Evolutionary conservation across 768 basidiomycete genomes (phyloP), one percentile per base, ranked within the genome.

Genomic region (Dioszegia crocea): DNA sequence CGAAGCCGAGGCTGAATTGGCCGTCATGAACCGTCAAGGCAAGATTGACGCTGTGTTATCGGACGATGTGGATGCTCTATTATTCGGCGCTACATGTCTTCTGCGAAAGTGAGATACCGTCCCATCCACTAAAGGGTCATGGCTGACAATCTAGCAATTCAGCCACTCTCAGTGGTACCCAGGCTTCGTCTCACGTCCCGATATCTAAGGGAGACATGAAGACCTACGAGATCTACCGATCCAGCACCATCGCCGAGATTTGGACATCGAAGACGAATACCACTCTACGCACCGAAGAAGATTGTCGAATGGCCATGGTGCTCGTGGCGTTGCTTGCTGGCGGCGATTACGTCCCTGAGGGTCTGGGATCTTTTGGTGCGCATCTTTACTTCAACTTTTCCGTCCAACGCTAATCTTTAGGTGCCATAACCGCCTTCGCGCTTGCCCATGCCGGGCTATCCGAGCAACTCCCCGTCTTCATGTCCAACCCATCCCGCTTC

Each of bases 1-100:
- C 17, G 93, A 96, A 77, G 93, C 93, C 0, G 93, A 97, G 75
- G 92, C 92, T 0, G 92, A 94, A 70, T 80, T 97, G 2, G 92
- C 92, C 0, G 86, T 88, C 62, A 80, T 97, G 53, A 92, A 91
- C 66, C 80, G 82, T 3, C 83, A 86, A 41, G 90, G 90, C 2
- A 75, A 88, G 52, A 88, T 97, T 56, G 93, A 97, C 71, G 89
- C 86, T 0, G 83, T 96, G 24, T 81, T 93, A 43, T 89, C 92
- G 0, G 93, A 97, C 74, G 93, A 96, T 67, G 91, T 92, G 1
- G 92, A 97, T 70, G 92, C 85, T 55, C 87, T 94, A 70, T 78
- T 96, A 2, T 97, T 97, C 62, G 91, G 92, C 21, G 91, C 90
- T 0, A 82, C 78, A 4, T 84, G 84, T 44, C 85, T 97, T 27